A percentile compares a stretch with the other conserved stretches of the same genome.
These are phyloP conservation scores for Phyllosticta ampelicida DNA, from an alignment of 2,329 filamentous ascomycete genomes.

Conservation along the genomic window DNA sequence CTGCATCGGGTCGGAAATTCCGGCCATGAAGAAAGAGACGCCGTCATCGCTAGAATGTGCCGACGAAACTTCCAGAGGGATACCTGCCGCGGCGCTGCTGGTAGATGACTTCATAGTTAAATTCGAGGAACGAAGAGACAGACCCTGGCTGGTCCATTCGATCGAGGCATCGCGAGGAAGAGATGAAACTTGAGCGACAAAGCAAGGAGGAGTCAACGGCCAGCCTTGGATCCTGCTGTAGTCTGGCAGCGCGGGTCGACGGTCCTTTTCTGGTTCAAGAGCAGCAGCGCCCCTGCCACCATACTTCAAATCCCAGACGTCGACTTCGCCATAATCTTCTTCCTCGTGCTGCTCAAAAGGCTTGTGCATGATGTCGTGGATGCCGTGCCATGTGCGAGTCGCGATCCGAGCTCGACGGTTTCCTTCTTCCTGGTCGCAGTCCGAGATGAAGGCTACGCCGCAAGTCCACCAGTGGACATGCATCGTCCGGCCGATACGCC, in stretches of 20 bases:
- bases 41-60: background rate
- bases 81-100: conserved; percentile 8
- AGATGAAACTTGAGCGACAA: conserved; percentile 63
- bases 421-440: conserved; percentile 11
- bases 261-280: conserved; percentile 16
- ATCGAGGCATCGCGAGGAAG: conserved; percentile 64
- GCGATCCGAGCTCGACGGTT: conserved; percentile 26
- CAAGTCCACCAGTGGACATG: conserved; percentile 64
- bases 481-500: conserved; percentile 66
- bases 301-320: conserved; percentile 56
- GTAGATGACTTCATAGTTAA: conserved; percentile 17
- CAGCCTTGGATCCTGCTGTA: conserved; percentile 11
- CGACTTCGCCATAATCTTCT: conserved; percentile 38
- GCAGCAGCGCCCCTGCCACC: conserved; percentile 22
- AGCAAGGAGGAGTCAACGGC: conserved; percentile 49
- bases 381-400: conserved; percentile 35
- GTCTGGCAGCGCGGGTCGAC: conserved; percentile 33
- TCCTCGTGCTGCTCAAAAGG: conserved; percentile 41
- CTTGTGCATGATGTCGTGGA: conserved; percentile 16
- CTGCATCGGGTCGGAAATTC: background rate
- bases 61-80: background rate
- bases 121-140: conserved; percentile 24
- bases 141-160: conserved; percentile 72
- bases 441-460: conserved; percentile 62
- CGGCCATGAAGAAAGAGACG: background rate